Conservation (phyloP, 495 filamentous ascomycete species). For the Penicillium manginii region DNA sequence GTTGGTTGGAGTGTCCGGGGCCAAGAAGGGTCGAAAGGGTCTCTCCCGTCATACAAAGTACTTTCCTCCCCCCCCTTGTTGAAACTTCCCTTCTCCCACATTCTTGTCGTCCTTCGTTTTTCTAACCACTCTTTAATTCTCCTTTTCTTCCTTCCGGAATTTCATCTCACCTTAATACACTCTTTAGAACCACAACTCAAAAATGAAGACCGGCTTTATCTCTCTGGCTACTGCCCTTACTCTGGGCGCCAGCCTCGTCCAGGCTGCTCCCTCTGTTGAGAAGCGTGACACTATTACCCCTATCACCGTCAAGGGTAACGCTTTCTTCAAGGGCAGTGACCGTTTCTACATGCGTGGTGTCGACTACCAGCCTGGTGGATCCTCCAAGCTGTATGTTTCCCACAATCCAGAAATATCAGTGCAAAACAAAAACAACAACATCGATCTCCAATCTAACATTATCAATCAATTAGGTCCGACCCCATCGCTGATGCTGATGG, state of each 20-base stretch:
- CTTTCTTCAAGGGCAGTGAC: slow-evolving; percentile 81
- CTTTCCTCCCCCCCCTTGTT: background rate
- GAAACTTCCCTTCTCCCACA: slow-evolving; percentile 24
- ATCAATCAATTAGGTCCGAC: slow-evolving; percentile 46
- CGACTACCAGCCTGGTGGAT: slow-evolving; percentile 94
- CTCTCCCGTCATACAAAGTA: background rate
- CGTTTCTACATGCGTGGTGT: slow-evolving; percentile 95
- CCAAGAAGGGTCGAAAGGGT: slow-evolving; percentile 3
- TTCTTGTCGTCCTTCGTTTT: slow-evolving; percentile 41
- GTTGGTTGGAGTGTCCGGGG: background rate
- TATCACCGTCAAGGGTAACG: slow-evolving; percentile 65
- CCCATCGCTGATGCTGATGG: slow-evolving; percentile 71
- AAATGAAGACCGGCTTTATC: slow-evolving; percentile 59
- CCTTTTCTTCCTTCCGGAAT: slow-evolving; percentile 20
- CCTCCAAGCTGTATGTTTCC: slow-evolving; percentile 58
- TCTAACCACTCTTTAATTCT: slow-evolving; percentile 18
- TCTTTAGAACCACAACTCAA: slow-evolving; percentile 7
- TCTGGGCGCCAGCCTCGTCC: slow-evolving; percentile 47
- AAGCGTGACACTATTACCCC: slow-evolving; percentile 50
- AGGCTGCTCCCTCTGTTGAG: slow-evolving; percentile 55
- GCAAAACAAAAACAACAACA: no score
- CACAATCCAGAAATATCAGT: background rate
- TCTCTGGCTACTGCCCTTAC: slow-evolving; percentile 59
- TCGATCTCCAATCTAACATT: no score
- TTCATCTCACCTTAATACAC: slow-evolving; percentile 15